Evolutionary conservation across 139 green algal species (phyloP).

Genomic region (Eudorina sp.): DNA sequence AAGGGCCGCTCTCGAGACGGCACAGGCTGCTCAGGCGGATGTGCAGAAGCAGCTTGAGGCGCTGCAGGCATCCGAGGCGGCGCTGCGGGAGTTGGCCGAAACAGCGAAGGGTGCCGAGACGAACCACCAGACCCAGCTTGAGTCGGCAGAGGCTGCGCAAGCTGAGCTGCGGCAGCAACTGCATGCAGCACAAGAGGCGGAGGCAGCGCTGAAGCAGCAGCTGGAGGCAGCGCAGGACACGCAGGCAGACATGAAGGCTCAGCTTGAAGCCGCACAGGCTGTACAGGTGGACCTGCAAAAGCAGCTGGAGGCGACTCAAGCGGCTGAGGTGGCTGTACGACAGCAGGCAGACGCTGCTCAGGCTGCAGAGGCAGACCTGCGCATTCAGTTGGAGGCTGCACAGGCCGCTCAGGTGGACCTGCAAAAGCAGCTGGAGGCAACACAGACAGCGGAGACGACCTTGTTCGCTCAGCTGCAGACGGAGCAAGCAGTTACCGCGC

Average conservation of each 20-base stretch:
- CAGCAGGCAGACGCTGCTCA: neutral
- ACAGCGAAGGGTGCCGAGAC: neutral
- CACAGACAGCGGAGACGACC: neutral
- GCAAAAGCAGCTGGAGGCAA: neutral
- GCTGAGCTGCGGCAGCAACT: constrained; percentile 42
- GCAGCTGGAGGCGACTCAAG: neutral
- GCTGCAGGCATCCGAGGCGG: neutral
- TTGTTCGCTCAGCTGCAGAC: constrained; percentile 17
- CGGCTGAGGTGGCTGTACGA: neutral
- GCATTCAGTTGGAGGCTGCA: neutral
- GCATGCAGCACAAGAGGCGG: neutral
- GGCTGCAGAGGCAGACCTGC: constrained; percentile 29
- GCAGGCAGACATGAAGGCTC: neutral
- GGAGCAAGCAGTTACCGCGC: neutral
- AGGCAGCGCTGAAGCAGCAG: constrained; percentile 45
- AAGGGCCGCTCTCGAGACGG: neutral
- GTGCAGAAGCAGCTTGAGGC: constrained; percentile 7
- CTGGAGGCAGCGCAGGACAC: neutral
- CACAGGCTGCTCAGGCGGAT: neutral
- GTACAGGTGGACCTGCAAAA: neutral
- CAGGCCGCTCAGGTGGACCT: neutral
- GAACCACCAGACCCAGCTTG: constrained; percentile 19
- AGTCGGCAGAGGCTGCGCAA: constrained; percentile 14
- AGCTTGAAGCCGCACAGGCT: neutral
- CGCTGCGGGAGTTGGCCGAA: constrained; percentile 5